phyloP scores from a whole-genome alignment of 2,329 filamentous ascomycete species.

The Talaromyces sp. region DNA sequence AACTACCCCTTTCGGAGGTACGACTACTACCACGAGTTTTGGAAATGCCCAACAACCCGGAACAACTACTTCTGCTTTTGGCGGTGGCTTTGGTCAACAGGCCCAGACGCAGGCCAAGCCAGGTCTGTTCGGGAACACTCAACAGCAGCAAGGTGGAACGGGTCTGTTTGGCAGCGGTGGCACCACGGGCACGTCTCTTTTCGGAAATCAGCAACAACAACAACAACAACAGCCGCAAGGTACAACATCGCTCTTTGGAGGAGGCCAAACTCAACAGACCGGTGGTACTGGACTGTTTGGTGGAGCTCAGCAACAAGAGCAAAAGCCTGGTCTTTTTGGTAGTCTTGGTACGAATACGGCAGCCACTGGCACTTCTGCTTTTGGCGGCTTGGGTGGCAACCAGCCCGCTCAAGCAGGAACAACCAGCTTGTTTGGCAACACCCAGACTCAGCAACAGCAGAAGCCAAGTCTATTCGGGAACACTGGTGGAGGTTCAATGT shows the following conservation, averaged over 20 bases:
- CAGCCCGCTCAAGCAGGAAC: constrained; percentile 41
- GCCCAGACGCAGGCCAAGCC: constrained; percentile 40
- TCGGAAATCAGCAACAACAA: constrained; percentile 39
- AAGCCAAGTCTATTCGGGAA: constrained; percentile 57
- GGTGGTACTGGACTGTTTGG: constrained; percentile 36
- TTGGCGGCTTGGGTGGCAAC: constrained; percentile 42
- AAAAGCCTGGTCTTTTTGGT: constrained; percentile 37
- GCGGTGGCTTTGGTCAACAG: constrained; percentile 40
- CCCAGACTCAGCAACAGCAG: constrained; percentile 48
- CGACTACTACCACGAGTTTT: constrained; percentile 43
- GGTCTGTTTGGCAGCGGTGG: constrained; percentile 43
- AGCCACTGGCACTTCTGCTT: constrained; percentile 26
- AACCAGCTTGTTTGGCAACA: constrained; percentile 43
- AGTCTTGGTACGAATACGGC: constrained; percentile 45
- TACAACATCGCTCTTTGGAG: constrained; percentile 42
- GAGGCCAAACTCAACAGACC: constrained; percentile 31
- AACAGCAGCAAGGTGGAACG: constrained; percentile 39
- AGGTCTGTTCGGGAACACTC: constrained; percentile 35
- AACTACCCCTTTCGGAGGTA: constrained; percentile 40
- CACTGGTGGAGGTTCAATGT: constrained; percentile 42
- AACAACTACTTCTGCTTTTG: constrained; percentile 31
- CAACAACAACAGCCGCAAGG: constrained; percentile 35
- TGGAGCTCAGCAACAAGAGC: constrained; percentile 30
- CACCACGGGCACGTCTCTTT: constrained; percentile 32
- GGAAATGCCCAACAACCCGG: constrained; percentile 35